Conservation (phyloP, 1,139 yeast species). For the Hyphopichia wangnamkhiaoensis region DNA sequence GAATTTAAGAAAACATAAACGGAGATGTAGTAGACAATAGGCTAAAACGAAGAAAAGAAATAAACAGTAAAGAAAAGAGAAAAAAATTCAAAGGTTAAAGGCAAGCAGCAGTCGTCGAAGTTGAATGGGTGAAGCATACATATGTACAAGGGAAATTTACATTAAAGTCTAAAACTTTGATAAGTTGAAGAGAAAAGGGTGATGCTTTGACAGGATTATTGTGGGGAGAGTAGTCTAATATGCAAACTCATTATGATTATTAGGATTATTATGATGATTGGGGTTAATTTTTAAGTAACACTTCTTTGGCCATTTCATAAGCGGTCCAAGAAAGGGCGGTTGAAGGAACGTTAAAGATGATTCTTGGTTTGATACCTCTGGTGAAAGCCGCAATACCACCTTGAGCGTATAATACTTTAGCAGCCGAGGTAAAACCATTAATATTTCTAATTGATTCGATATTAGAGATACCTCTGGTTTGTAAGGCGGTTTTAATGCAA, state of each 20-base stretch:
- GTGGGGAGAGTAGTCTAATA: no score
- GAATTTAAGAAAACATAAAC: background rate
- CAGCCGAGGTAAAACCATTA: conserved; percentile 73
- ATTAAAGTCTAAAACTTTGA: background rate
- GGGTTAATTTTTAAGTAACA: conserved; percentile 35
- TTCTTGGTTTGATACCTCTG: conserved; percentile 89
- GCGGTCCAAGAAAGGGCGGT: conserved; percentile 99
- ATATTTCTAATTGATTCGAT: conserved; percentile 56
- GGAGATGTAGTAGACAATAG: background rate
- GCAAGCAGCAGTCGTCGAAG: no score
- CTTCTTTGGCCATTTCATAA: conserved; percentile 93
- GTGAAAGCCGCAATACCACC: conserved; percentile 73
- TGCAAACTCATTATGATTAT: no score
- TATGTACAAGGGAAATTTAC: conserved; percentile 4
- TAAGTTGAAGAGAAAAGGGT: background rate
- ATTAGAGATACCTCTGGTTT: conserved; percentile 64
- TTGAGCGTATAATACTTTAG: conserved; percentile 61
- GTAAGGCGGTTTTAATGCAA: conserved; percentile 89
- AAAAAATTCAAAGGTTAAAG: background rate
- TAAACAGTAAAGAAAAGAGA: background rate
- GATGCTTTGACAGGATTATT: background rate
- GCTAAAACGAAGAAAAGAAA: background rate
- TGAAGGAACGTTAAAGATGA: conserved; percentile 91
- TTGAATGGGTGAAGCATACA: background rate
- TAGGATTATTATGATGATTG: no score